Evolutionary conservation across 1,284 basidiomycete species (phyloP), one percentile per base, ranked within the genome.

Genomic region (Porogramme epimiltina): DNA sequence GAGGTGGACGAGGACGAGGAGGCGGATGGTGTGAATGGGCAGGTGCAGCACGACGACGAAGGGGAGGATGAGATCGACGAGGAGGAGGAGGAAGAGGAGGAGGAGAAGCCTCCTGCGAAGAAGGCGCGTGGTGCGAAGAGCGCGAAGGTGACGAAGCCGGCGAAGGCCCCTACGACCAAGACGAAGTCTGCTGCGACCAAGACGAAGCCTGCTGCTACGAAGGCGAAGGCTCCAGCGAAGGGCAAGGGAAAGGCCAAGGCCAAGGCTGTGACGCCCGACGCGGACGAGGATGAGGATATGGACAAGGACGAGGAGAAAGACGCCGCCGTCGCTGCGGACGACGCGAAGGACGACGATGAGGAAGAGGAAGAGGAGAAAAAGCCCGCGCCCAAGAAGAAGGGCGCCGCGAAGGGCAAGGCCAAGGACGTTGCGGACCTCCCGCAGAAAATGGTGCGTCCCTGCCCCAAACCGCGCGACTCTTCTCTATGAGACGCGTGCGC

Each of bases 361-460:
- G 54, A 52, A 4, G 40, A 41, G 36, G 51, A 53, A 36, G 44
- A 52, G 45, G 47, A 54, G 34, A 18, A 48, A 31, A 47, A 56
- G 45, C 47, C 55, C 0, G 45, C 41, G 25, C 42, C 40, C 45
- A 52, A 54, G 43, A 49, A 49, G 44, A 28, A 26, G 45, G 25
- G 34, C 6, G 44, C 25, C 28, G 22, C 18, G 31, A 31, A 40
- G 45, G 36, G n/a, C 36, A 51, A 54, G 41, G 28, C 34, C 23
- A 51, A 50, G 37, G 64, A 62, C 26, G 61, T 59, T 16, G 34
- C 51, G 23, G 54, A 55, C 33, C 52, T 61, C 38, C 64, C 59
- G 31, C 66, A 66, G 58, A 74, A 73, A 59, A 72, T 73, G 68
- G 70, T 71, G 44, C 40, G 62, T n/a, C n/a, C n/a, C n/a, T n/a